Percentiles rank a stretch among this genome's conserved stretches.
Conservation (phyloP, 2,329 filamentous ascomycete genomes). For the Teratosphaeria gauchensis region DNA sequence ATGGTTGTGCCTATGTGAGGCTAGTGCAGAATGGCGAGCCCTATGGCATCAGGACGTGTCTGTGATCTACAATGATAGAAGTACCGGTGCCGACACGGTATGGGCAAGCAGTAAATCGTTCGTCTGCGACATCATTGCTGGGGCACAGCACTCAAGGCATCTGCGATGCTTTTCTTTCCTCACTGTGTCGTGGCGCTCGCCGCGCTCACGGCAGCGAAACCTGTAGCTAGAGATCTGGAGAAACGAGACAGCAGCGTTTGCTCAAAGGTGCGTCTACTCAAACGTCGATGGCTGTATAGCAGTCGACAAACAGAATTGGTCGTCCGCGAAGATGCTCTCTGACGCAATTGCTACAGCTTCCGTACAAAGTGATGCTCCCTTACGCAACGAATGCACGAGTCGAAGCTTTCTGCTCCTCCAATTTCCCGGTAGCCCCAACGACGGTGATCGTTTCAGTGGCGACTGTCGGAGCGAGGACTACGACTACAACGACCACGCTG, state of each 20-base stretch:
- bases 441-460: too few species aligned
- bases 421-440: too few species aligned
- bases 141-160: background rate
- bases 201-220: background rate
- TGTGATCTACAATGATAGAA: background rate
- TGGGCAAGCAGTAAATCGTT: background rate
- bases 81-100: background rate
- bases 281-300: background rate
- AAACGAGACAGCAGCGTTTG: background rate
- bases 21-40: background rate
- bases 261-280: background rate
- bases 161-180: background rate
- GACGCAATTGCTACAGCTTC: background rate
- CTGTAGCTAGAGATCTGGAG: background rate
- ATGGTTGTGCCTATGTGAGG: background rate
- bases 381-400: background rate
- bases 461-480: too few species aligned
- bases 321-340: background rate
- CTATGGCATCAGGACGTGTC: background rate
- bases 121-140: background rate
- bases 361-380: background rate
- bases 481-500: too few species aligned
- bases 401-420: background rate
- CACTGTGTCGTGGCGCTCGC: background rate
- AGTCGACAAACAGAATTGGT: background rate